Base-by-base conservation (phyloP, 2,329 filamentous ascomycete genomes). In the Podosphaera fusca region DNA sequence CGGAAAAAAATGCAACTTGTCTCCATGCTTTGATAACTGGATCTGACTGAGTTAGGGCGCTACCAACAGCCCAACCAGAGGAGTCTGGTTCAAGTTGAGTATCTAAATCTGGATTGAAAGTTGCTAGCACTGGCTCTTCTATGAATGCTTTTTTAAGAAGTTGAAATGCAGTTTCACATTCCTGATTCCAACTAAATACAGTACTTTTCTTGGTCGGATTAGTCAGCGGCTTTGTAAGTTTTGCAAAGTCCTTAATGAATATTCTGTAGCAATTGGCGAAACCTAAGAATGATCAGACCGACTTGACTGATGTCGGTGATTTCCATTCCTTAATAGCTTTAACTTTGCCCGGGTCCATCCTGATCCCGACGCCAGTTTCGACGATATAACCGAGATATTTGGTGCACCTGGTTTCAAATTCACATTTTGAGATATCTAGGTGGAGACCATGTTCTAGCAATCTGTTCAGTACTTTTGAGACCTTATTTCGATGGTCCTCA, bases 401-500 rank as follows among this genome's bases (percentile, higher is more conserved):
- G 12, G 57, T 58, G 6, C 36, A 30, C 12, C 31, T 56, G 33
- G 49, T 38, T 30, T 53, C 38, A 33, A 58, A 58, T 49, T 58
- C 51, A 29, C 31, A 59, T 47, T 59, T 57, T 33, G 30, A 49
- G 14, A 59, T 53, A 50, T 59, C 42, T 7, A 53, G 35, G 10
- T 58, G 29, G 10, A 59, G 38, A 3, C 47, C 49, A 12, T 40
- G 29, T 3, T 59, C 45, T 7, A 30, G 30, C 8, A 59, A 50
- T 4, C 51, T 40, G 38, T 47, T 4, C 29, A 59, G 33, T 5
- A 59, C 55, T 42, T 51, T 57, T 21, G 40, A 9, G 10, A 59
- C 31, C 31, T 59, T 42, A 30, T 54, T 5, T 6, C 10, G 21
- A 50, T 59, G 51, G 6, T 56, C 45, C 21, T 42, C 30, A 2